Percentiles rank a stretch among this genome's conserved stretches.
Conservation (phyloP, 2,329 filamentous ascomycete species). For the Arthrobotrys sinensis region DNA sequence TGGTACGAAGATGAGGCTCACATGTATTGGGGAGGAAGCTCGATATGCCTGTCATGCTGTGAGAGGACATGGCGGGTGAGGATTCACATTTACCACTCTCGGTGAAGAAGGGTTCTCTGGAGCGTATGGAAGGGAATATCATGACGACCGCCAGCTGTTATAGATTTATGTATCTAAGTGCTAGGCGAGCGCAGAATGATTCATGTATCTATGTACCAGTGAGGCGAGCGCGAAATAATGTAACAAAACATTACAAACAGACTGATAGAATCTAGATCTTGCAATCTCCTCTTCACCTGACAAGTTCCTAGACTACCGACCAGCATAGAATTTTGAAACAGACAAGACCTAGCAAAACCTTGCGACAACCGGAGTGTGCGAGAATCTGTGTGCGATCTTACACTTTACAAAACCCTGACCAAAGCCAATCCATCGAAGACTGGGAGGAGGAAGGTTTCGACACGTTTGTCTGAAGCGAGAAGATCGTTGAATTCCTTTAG, state of each 20-base stretch:
- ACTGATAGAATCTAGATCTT: neutral
- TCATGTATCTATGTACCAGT: no score
- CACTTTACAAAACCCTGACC: constrained; percentile 61
- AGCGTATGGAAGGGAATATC: neutral
- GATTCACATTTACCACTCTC: constrained; percentile 10
- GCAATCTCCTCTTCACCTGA: neutral
- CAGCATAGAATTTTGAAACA: neutral
- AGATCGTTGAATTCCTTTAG: constrained; percentile 67
- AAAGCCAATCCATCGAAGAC: constrained; percentile 68
- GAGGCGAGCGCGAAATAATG: neutral
- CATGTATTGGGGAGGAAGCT: neutral
- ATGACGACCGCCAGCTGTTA: neutral
- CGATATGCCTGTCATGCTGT: constrained; percentile 3
- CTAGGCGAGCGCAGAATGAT: neutral
- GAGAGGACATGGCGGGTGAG: constrained; percentile 6
- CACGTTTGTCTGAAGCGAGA: constrained; percentile 64
- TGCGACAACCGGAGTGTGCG: neutral
- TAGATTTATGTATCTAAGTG: constrained; percentile 13
- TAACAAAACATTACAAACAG: constrained; percentile 1
- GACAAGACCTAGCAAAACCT: neutral
- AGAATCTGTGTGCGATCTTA: neutral
- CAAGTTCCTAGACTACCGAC: no score
- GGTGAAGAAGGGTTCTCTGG: constrained; percentile 12
- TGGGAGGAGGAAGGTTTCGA: constrained; percentile 68
- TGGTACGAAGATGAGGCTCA: neutral